Conservation (phyloP, 2,329 filamentous ascomycete species). For the Corniculantispora saksenae region DNA sequence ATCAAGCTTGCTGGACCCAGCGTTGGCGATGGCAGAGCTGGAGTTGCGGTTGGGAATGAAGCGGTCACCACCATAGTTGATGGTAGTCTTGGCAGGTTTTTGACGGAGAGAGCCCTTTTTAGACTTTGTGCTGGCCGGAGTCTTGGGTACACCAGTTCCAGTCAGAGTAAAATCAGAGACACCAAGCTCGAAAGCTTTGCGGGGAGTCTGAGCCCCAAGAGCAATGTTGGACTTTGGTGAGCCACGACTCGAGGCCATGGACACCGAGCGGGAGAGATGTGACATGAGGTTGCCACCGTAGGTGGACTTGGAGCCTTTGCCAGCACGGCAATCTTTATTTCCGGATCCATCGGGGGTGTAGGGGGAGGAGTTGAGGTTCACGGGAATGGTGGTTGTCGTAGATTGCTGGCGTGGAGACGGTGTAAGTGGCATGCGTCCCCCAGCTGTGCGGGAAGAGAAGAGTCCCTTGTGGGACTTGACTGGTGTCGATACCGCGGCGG, state of each 20-base stretch:
- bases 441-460: constrained; percentile 89
- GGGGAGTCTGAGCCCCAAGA: constrained; percentile 70
- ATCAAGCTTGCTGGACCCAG: constrained; percentile 81
- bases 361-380: constrained; percentile 67
- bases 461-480: constrained; percentile 92
- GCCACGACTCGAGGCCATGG: constrained; percentile 71
- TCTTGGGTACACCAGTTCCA: constrained; percentile 71
- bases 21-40: constrained; percentile 83
- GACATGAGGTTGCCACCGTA: constrained; percentile 79
- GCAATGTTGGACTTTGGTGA: constrained; percentile 98
- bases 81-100: constrained; percentile 73
- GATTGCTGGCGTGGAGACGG: constrained; percentile 79
- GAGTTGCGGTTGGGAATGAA: constrained; percentile 94
- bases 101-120: constrained; percentile 55
- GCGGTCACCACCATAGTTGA: constrained; percentile 80
- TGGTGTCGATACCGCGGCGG: constrained; percentile 78
- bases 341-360: constrained; percentile 70
- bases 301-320: constrained; percentile 64
- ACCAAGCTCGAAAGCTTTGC: constrained; percentile 81
- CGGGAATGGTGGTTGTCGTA: constrained; percentile 48
- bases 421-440: constrained; percentile 91
- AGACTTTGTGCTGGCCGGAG: constrained; percentile 57
- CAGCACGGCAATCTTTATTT: constrained; percentile 50
- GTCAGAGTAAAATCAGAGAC: constrained; percentile 91
- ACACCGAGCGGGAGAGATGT: constrained; percentile 70